phyloP scores from a whole-genome alignment of 2,329 filamentous ascomycete species.

The Exophiala aquamarina region DNA sequence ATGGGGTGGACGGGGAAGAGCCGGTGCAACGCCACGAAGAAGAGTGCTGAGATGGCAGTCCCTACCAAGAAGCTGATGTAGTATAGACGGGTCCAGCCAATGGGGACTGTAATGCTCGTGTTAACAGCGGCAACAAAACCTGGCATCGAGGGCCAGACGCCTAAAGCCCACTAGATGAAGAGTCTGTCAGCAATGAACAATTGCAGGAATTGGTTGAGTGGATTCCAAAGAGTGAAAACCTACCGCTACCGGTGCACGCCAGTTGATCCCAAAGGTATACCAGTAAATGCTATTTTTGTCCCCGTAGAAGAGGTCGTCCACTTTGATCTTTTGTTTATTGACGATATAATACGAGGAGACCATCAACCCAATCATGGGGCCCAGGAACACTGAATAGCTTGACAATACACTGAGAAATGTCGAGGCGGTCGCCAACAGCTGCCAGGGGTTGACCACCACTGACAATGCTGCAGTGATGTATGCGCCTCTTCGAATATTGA shows the following conservation, averaged over 20 bases:
- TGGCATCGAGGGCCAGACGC: constrained; percentile 33
- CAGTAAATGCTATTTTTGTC: constrained; percentile 42
- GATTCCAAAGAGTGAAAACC: constrained; percentile 18
- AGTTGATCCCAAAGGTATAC: constrained; percentile 46
- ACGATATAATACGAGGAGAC: constrained; percentile 37
- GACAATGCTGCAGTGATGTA: constrained; percentile 48
- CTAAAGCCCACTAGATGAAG: constrained; percentile 36
- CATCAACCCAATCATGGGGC: constrained; percentile 37
- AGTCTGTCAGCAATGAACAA: not conserved
- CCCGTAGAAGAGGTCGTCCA: constrained; percentile 45
- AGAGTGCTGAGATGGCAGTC: constrained; percentile 39
- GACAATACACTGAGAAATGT: constrained; percentile 50
- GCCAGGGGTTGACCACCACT: constrained; percentile 52
- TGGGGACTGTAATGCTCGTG: constrained; percentile 27
- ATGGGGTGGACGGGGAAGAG: constrained; percentile 16
- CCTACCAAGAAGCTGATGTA: constrained; percentile 45
- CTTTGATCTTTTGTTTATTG: constrained; percentile 39
- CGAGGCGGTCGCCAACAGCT: constrained; percentile 47
- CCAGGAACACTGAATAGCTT: constrained; percentile 48
- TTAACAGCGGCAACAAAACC: constrained; percentile 31
- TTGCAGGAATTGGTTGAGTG: not conserved
- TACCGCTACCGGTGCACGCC: constrained; percentile 36
- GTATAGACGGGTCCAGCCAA: constrained; percentile 40
- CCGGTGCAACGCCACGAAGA: constrained; percentile 22
- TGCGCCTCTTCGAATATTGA: constrained; percentile 57